Evolutionary conservation across 805 yeast species (phyloP).

Genomic region (Wickerhamomyces subpelliculosus): DNA sequence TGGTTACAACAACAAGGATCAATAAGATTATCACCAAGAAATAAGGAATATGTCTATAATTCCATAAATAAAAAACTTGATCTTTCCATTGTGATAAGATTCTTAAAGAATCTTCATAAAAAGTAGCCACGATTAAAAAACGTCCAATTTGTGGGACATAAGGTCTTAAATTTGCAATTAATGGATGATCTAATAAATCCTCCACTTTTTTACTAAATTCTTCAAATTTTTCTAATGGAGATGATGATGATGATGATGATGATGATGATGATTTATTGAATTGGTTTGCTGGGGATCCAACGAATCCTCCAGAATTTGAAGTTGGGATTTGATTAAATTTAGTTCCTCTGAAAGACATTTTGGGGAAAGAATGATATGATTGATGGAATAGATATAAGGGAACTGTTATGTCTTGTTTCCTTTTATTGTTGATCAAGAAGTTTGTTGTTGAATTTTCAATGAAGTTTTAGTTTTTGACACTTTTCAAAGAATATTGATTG

Average conservation of each 20-base stretch:
- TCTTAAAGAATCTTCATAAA: slow-evolving; percentile 82
- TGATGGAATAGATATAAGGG: too few relatives aligned
- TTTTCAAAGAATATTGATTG: too few relatives aligned
- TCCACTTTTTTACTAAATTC: slow-evolving; percentile 47
- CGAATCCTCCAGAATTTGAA: neutral
- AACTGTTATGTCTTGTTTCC: too few relatives aligned
- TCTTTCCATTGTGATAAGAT: slow-evolving; percentile 85
- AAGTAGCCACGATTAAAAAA: slow-evolving; percentile 86
- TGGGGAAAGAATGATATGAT: neutral
- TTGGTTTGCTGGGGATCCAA: slow-evolving; percentile 19
- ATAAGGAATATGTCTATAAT: slow-evolving; percentile 72
- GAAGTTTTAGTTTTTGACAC: too few relatives aligned
- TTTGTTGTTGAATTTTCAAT: too few relatives aligned
- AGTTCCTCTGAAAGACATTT: slow-evolving; percentile 20
- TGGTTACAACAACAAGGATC: slow-evolving; percentile 51
- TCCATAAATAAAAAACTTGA: slow-evolving; percentile 78
- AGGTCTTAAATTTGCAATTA: slow-evolving; percentile 46
- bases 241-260: neutral
- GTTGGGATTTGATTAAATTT: slow-evolving; percentile 14
- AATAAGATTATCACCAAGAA: slow-evolving; percentile 73
- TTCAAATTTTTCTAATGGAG: slow-evolving; percentile 33
- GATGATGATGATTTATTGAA: slow-evolving; percentile 6
- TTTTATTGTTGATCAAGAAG: too few relatives aligned
- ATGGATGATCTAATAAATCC: slow-evolving; percentile 42
- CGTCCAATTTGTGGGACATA: slow-evolving; percentile 86